Evolutionary conservation across 176 grass and related monocot genomes (phyloP).

Genomic region (Urochloa ruziziensis): DNA sequence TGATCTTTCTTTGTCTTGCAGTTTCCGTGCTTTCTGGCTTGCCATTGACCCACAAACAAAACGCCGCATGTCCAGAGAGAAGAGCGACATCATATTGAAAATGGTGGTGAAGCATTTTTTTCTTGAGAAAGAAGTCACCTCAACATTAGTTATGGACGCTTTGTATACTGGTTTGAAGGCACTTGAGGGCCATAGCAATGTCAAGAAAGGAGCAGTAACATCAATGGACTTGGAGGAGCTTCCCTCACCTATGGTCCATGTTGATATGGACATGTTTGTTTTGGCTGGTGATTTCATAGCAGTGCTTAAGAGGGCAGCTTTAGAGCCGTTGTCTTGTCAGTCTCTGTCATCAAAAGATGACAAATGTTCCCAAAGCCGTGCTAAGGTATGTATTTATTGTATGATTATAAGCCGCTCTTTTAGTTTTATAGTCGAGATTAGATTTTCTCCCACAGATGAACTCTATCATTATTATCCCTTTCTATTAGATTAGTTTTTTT

Average conservation of each 20-base stretch:
- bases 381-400: slow-evolving; percentile 51
- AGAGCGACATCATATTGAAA: slow-evolving; percentile 66
- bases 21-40: slow-evolving; percentile 82
- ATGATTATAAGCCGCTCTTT: slow-evolving; percentile 10
- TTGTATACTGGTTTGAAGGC: slow-evolving; percentile 73
- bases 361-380: slow-evolving; percentile 75
- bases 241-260: slow-evolving; percentile 57
- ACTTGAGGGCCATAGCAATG: slow-evolving; percentile 62
- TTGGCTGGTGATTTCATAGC: slow-evolving; percentile 80
- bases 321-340: slow-evolving; percentile 67
- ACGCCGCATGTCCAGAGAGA: slow-evolving; percentile 69
- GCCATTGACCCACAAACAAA: slow-evolving; percentile 56
- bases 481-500: not conserved
- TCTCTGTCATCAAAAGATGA: slow-evolving; percentile 76
- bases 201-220: slow-evolving; percentile 58
- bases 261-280: slow-evolving; percentile 79
- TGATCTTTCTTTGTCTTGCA: slow-evolving; percentile 46
- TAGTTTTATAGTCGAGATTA: slow-evolving; percentile 20
- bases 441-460: slow-evolving; percentile 3
- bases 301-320: slow-evolving; percentile 68
- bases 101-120: slow-evolving; percentile 82
- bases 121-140: slow-evolving; percentile 87
- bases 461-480: not conserved
- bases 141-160: slow-evolving; percentile 86
- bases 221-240: slow-evolving; percentile 53